Percentiles rank a stretch among this genome's conserved stretches.
These are phyloP conservation scores for Purshia tridentata DNA, from an alignment of 306 rosid genomes.

Conservation along the genomic window DNA sequence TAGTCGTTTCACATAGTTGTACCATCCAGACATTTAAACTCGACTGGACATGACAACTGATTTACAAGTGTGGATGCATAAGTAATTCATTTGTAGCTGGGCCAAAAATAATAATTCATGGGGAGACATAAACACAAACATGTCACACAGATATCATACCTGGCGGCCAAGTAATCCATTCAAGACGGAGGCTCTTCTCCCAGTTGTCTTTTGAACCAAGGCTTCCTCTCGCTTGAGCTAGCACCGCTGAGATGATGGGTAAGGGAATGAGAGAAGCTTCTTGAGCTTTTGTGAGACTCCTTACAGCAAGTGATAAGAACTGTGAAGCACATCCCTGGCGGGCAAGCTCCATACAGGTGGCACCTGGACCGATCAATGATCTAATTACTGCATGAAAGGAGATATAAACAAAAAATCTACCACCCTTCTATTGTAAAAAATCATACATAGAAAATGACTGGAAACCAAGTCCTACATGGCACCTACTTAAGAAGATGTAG, in stretches of 20 bases:
- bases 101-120: not conserved
- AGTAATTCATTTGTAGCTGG: not conserved
- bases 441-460: not conserved
- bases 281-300: constrained; percentile 61
- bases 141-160: constrained; percentile 51
- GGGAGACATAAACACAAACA: not conserved
- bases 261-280: constrained; percentile 49
- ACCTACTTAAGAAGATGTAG: not conserved
- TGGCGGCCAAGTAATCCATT: constrained; percentile 91
- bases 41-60: not conserved
- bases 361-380: constrained; percentile 52
- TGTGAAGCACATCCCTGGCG: constrained; percentile 39
- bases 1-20: not conserved
- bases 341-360: constrained; percentile 74
- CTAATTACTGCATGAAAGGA: constrained; percentile 8
- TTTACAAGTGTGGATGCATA: not conserved
- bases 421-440: not conserved
- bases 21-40: not conserved
- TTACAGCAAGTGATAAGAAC: constrained; percentile 51
- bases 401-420: not conserved
- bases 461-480: not conserved
- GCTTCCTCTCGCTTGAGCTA: constrained; percentile 91
- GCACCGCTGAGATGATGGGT: constrained; percentile 60
- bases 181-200: constrained; percentile 63
- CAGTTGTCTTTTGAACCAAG: constrained; percentile 80